These are phyloP conservation scores for Colletotrichum tofieldiae DNA, from an alignment of 2,329 filamentous ascomycete species.

Conservation along the genomic window DNA sequence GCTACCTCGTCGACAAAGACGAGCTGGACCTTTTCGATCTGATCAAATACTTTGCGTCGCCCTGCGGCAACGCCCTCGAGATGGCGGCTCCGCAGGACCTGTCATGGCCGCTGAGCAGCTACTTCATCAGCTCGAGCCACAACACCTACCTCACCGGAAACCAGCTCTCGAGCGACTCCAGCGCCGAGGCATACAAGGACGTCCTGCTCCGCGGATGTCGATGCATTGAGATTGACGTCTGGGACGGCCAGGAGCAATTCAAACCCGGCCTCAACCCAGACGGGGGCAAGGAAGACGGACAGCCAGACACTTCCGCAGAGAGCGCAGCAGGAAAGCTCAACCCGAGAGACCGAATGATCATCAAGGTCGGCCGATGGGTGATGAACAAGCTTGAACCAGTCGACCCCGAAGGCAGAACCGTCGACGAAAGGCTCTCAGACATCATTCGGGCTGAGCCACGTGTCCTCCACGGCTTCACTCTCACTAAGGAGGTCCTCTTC, in stretches of 20 bases:
- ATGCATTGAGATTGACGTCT: slow-evolving; percentile 95
- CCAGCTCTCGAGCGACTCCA: slow-evolving; percentile 89
- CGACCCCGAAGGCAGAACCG: slow-evolving; percentile 21
- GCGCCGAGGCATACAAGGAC: slow-evolving; percentile 88
- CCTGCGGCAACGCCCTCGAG: slow-evolving; percentile 56
- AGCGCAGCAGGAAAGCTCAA: slow-evolving; percentile 64
- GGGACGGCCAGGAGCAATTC: slow-evolving; percentile 84
- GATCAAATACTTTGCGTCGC: slow-evolving; percentile 69
- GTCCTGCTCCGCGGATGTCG: slow-evolving; percentile 88
- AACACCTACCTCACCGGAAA: slow-evolving; percentile 95
- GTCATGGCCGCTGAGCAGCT: slow-evolving; percentile 86
- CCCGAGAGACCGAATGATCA: slow-evolving; percentile 8
- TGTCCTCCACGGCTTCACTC: slow-evolving; percentile 89
- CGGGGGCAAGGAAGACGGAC: slow-evolving; percentile 72
- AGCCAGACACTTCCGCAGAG: slow-evolving; percentile 47
- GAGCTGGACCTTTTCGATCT: slow-evolving; percentile 65
- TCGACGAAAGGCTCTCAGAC: slow-evolving; percentile 49
- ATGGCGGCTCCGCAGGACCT: slow-evolving; percentile 77
- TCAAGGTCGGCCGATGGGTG: slow-evolving; percentile 19
- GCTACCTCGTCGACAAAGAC: slow-evolving; percentile 45
- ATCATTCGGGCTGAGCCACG: slow-evolving; percentile 72
- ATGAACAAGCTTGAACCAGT: not conserved
- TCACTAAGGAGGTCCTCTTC: slow-evolving; percentile 91
- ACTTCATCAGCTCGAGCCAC: slow-evolving; percentile 95
- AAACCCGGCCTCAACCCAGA: slow-evolving; percentile 66